Evolutionary conservation across 1,284 basidiomycete genomes (phyloP).

Genomic region (Malassezia furfur): DNA sequence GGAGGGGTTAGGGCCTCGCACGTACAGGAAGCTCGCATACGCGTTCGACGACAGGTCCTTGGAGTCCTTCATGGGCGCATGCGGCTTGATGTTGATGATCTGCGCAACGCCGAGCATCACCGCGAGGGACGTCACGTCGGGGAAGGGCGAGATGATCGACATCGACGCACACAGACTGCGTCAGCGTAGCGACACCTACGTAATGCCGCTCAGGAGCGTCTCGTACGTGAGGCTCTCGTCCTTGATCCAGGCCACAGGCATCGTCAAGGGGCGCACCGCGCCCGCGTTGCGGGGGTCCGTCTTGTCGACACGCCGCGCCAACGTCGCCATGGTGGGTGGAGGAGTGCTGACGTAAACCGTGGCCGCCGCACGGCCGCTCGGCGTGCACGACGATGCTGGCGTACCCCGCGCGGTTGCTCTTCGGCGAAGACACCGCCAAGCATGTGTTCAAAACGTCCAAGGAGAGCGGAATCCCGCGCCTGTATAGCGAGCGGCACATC

Average conservation of each 20-base stretch:
- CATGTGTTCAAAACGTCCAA: constrained; percentile 12
- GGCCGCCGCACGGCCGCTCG: neutral
- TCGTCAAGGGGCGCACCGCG: neutral
- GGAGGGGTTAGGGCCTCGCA: neutral
- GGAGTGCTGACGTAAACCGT: neutral
- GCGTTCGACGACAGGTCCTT: constrained; percentile 9
- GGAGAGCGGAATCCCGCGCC: constrained; percentile 27
- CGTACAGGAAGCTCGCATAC: constrained; percentile 13
- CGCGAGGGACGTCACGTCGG: constrained; percentile 8
- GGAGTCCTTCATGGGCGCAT: constrained; percentile 1
- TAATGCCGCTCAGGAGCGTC: constrained; percentile 7
- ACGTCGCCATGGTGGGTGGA: neutral
- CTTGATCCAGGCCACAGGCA: constrained; percentile 5
- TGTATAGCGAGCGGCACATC: constrained; percentile 35
- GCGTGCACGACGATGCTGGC: constrained; percentile 2
- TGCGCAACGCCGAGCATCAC: constrained; percentile 1
- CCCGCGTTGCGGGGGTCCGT: constrained; percentile 3
- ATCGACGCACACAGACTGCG: constrained; percentile 8
- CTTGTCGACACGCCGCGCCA: constrained; percentile 12
- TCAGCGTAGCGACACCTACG: neutral
- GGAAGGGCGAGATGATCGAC: constrained; percentile 9
- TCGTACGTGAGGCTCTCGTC: neutral
- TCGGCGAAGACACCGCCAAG: constrained; percentile 8
- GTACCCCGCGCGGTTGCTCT: constrained; percentile 4
- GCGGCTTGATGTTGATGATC: constrained; percentile 9